Evolutionary conservation across 768 basidiomycete species (phyloP).

Genomic region (Mrakia frigida): DNA sequence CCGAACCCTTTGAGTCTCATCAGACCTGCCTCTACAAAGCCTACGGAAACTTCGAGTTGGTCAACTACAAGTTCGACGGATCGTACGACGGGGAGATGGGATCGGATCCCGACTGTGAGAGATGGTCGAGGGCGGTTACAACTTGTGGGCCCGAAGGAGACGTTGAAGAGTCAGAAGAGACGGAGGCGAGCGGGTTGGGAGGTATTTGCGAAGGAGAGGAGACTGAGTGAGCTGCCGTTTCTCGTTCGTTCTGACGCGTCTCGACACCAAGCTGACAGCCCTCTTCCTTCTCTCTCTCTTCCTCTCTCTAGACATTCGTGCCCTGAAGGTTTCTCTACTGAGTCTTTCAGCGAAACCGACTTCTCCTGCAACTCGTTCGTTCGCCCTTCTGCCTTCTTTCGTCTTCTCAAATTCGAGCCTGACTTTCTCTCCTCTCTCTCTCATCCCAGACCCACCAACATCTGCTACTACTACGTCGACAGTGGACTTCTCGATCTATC

Average conservation of each 20-base stretch:
- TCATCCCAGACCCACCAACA: neutral
- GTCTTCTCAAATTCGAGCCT: neutral
- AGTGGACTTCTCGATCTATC: neutral
- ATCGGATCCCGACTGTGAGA: neutral
- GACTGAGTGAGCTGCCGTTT: neutral
- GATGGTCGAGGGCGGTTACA: neutral
- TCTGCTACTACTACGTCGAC: constrained; percentile 6
- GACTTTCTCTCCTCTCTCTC: neutral
- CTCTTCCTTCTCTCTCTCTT: neutral
- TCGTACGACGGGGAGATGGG: too few species aligned
- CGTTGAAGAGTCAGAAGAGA: too few species aligned
- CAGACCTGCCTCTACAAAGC: neutral
- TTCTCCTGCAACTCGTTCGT: neutral
- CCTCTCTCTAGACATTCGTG: too few species aligned
- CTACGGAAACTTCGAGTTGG: neutral
- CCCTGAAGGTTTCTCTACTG: too few species aligned
- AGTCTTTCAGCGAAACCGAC: neutral
- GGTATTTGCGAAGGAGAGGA: neutral
- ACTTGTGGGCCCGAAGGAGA: neutral
- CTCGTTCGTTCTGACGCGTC: neutral
- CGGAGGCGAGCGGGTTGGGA: neutral
- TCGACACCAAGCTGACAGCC: neutral
- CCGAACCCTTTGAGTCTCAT: neutral
- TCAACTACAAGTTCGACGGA: constrained; percentile 7
- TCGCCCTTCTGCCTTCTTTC: too few species aligned